These are phyloP conservation scores for Nemania abortiva DNA, from an alignment of 2,329 filamentous ascomycete species.

Conservation along the genomic window DNA sequence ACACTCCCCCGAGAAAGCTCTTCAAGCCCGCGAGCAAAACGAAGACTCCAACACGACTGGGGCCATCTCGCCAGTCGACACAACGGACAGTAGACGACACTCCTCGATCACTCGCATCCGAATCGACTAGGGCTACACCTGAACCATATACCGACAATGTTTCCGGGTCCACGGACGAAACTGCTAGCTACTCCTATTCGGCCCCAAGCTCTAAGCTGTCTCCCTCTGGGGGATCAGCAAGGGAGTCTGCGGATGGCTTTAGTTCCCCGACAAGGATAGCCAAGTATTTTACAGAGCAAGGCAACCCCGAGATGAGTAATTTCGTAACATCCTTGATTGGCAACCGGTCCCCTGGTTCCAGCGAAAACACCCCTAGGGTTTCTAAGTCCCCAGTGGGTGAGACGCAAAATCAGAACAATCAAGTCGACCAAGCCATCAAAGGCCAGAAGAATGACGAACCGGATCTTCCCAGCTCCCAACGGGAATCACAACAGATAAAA, in stretches of 20 bases:
- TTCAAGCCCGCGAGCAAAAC: conserved; percentile 52
- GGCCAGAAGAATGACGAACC: not conserved
- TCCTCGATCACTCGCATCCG: conserved; percentile 23
- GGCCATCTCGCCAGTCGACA: conserved; percentile 35
- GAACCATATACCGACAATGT: conserved; percentile 32
- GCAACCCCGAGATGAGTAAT: conserved; percentile 48
- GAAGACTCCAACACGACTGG: conserved; percentile 47
- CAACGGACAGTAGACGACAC: conserved; percentile 11
- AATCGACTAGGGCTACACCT: conserved; percentile 21
- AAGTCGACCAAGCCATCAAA: not conserved
- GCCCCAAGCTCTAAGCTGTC: conserved; percentile 26
- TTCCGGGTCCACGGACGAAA: conserved; percentile 37
- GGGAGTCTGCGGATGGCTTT: conserved; percentile 9
- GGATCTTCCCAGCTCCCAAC: not conserved
- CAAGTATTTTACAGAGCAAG: conserved; percentile 48
- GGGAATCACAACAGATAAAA: not conserved
- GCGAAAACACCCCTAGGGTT: conserved; percentile 22
- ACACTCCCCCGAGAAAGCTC: conserved; percentile 50
- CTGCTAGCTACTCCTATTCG: conserved; percentile 30
- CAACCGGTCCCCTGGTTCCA: conserved; percentile 26
- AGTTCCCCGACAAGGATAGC: conserved; percentile 45
- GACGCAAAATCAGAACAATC: conserved; percentile 1
- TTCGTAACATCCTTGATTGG: conserved; percentile 47
- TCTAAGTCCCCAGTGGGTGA: conserved; percentile 22
- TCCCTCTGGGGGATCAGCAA: conserved; percentile 15